Percentiles rank a stretch among this genome's conserved stretches.
Evolutionary conservation across 73 alveolate genomes (phyloP).

Genomic region (Paraurostyla sp.): DNA sequence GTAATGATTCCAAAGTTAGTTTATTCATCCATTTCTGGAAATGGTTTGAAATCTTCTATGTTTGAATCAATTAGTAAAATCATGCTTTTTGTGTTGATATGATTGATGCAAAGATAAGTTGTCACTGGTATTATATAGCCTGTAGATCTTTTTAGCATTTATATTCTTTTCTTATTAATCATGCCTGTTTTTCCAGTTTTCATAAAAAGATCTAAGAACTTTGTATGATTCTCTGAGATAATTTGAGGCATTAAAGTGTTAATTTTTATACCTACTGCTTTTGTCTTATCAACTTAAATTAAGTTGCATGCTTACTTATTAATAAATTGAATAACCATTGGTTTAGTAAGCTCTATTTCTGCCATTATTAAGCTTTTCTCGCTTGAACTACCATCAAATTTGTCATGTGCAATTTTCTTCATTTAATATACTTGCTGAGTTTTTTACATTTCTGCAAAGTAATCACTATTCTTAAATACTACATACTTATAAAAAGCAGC

Average conservation of each 20-base stretch:
- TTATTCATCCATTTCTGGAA: slow-evolving; percentile 1
- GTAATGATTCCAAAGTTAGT: not conserved
- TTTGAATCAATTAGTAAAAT: not conserved
- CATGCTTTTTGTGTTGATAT: not conserved
- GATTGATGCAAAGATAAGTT: not conserved
- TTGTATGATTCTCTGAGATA: not conserved
- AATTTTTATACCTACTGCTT: slow-evolving; percentile 5
- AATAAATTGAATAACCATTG: slow-evolving; percentile 21
- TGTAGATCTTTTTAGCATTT: not conserved
- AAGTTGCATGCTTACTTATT: slow-evolving; percentile 27
- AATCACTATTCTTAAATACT: slow-evolving; percentile 16
- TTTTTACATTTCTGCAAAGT: not conserved
- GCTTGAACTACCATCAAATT: not conserved
- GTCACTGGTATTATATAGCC: slow-evolving; percentile 23
- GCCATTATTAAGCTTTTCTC: slow-evolving; percentile 11
- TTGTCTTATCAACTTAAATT: not conserved
- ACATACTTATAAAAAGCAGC: slow-evolving; percentile 18
- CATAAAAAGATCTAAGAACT: slow-evolving; percentile 14
- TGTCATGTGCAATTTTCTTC: slow-evolving; percentile 18
- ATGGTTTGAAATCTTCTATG: not conserved
- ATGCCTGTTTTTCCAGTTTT: not conserved
- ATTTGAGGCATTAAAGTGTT: slow-evolving; percentile 26
- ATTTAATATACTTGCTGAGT: not conserved
- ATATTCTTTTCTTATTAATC: not conserved
- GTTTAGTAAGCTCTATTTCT: slow-evolving; percentile 16